Base-by-base conservation (phyloP, 108 stramenopile species). In the Pseudonitzschia pungens region DNA sequence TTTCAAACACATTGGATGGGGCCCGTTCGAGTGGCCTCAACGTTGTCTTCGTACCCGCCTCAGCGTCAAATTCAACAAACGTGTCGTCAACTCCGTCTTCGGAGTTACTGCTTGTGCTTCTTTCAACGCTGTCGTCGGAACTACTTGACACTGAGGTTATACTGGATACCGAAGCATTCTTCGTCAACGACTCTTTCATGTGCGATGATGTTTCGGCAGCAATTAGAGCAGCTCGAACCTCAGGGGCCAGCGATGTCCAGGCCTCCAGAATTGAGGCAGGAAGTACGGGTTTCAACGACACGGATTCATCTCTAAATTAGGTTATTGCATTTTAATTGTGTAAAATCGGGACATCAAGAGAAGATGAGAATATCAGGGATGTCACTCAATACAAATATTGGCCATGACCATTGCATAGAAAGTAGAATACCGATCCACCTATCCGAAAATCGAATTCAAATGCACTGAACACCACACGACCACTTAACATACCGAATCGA, bases 11-110 rank as follows among this genome's bases (percentile, higher is more conserved):
- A 80, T 94, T 94, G 29, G 88, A 36, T 1, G 93, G 91, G 18
- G 93, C 93, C 21, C 93, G 86, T 72, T 94, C 93, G 24, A 94
- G 66, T 18, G 93, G 93, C 28, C 80, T 77, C 32, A 94, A 57
- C 9, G 77, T 53, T 0, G 85, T 83, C 44, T 77, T 83, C 15
- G 87, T 89, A 9, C 93, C 93, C 9, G 87, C 76, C 16, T 82
- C 85, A 21, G 85, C 73, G 57, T 86, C 87, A n/a, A 85, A 75
- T 64, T 94, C 91, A 22, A 82, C 51, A 20, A 67, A 45, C 11
- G 75, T 71, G n/a, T 65, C 22, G 1, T 66, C 66, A 31, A 29
- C 65, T 26, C 73, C 62, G 56, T 54, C 44, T 15, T 72, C 68
- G 20, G 77, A 70, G 40, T 73, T 78, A 29, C 67, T 77, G 16